phyloP scores from a whole-genome alignment of 2,329 filamentous ascomycete genomes.

The Elsinoe ampelina region DNA sequence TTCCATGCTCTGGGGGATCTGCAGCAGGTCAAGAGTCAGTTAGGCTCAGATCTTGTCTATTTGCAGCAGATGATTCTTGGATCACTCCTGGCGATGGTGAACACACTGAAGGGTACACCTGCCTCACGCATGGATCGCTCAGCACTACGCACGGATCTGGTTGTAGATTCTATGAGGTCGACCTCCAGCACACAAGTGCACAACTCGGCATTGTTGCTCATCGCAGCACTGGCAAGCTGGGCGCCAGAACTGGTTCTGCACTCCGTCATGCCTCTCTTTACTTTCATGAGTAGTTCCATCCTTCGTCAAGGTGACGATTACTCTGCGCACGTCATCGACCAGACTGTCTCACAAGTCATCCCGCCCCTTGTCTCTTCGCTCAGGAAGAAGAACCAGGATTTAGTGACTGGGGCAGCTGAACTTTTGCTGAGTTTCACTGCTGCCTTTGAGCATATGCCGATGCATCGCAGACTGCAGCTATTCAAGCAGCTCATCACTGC shows the following conservation, averaged over 20 bases:
- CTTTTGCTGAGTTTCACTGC: slow-evolving; percentile 92
- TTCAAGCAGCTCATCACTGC: slow-evolving; percentile 81
- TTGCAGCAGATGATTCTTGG: slow-evolving; percentile 76
- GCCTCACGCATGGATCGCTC: slow-evolving; percentile 57
- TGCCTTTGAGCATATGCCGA: slow-evolving; percentile 90
- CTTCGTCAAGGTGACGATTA: slow-evolving; percentile 92
- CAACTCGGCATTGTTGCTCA: slow-evolving; percentile 77
- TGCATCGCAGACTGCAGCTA: slow-evolving; percentile 70
- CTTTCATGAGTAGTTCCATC: slow-evolving; percentile 89
- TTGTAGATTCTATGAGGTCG: slow-evolving; percentile 89
- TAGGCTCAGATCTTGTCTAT: slow-evolving; percentile 82
- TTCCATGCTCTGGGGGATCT: slow-evolving; percentile 82
- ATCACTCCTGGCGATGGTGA: slow-evolving; percentile 75
- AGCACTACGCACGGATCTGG: slow-evolving; percentile 74
- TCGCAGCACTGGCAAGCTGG: slow-evolving; percentile 76
- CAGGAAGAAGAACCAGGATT: slow-evolving; percentile 64
- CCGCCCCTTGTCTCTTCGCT: slow-evolving; percentile 83
- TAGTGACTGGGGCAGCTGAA: slow-evolving; percentile 75
- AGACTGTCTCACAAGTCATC: slow-evolving; percentile 85
- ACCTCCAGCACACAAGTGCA: slow-evolving; percentile 89
- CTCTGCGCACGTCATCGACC: slow-evolving; percentile 89
- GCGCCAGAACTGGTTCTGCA: slow-evolving; percentile 88
- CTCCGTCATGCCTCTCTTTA: slow-evolving; percentile 98
- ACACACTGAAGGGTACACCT: slow-evolving; percentile 51
- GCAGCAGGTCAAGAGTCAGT: slow-evolving; percentile 70